Base-by-base conservation (phyloP, 2,329 filamentous ascomycete genomes). In the Xylariaceae sp. region DNA sequence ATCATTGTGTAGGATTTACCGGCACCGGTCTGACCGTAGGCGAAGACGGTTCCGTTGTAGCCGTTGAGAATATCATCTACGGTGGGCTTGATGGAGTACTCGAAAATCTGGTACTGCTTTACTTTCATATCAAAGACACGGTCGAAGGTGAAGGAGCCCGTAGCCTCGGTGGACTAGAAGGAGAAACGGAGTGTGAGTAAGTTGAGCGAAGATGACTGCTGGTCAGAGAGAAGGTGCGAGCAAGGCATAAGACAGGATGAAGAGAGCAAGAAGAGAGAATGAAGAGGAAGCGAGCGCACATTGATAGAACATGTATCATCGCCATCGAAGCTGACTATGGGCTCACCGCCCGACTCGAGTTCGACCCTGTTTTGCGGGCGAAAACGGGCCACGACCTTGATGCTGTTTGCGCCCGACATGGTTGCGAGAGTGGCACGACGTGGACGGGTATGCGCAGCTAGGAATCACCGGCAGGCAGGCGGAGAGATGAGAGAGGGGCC, bases 1-100 rank as follows among this genome's bases (percentile, higher is more conserved):
- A 95, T 96, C 94, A 99, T 99, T 56, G 94, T 97, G 74, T 96
- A 97, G 18, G 94, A 97, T 81, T 99, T 99, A 80, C 94, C 94
- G 10, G 93, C 92, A 75, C 94, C 94, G 0, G 94, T 99, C 81
- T 97, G 94, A 66, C 94, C 94, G 74, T 99, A 99, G 64, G 94
- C 94, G 71, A 99, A 97, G 68, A 99, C 93, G 11, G 93, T 97
- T 73, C 93, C 94, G 79, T 99, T 99, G 84, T 99, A 99, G 66
- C 94, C 94, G 77, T 97, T 96, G 66, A 99, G 83, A 68, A 99
- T 97, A 74, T 97, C 94, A 78, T 97, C 93, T 68, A 99, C 94
- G 17, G 94, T 97, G 30, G 90, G 85, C 66, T 89, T 88, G 75
- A 99, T 97, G 48, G 94, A 97, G 79, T 94, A 99, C 76, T 97